Percentiles rank a stretch among this genome's conserved stretches.
These are phyloP conservation scores for Microdochium nivale DNA, from an alignment of 2,329 filamentous ascomycete species.

Conservation along the genomic window DNA sequence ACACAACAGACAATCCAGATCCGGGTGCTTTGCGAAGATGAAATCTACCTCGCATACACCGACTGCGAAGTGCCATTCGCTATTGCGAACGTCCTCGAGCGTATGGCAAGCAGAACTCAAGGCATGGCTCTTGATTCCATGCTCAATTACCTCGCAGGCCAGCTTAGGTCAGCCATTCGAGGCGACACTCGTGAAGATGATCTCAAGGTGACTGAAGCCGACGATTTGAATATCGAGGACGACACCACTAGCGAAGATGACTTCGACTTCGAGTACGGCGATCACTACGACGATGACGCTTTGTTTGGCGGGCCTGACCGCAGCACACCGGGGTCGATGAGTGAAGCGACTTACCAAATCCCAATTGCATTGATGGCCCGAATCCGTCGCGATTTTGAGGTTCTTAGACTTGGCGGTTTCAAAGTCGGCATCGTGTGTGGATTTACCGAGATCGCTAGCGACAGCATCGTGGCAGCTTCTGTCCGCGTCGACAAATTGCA, in stretches of 20 bases:
- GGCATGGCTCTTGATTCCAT: slow-evolving; percentile 13
- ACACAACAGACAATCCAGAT: slow-evolving; percentile 7
- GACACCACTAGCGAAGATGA: slow-evolving; percentile 9
- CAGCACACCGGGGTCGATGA: slow-evolving; percentile 4
- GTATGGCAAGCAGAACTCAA: slow-evolving; percentile 8
- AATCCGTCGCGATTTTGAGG: slow-evolving; percentile 53
- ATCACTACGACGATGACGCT: slow-evolving; percentile 22
- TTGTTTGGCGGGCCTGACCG: slow-evolving; percentile 18
- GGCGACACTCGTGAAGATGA: slow-evolving; percentile 25
- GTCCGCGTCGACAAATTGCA: slow-evolving; percentile 61
- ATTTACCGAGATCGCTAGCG: slow-evolving; percentile 27
- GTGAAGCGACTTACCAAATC: not conserved
- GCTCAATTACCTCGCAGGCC: slow-evolving; percentile 18
- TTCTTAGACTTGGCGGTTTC: slow-evolving; percentile 57
- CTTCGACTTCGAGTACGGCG: slow-evolving; percentile 19
- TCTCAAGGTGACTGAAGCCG: slow-evolving; percentile 11
- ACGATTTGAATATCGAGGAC: slow-evolving; percentile 7
- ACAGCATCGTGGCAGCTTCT: slow-evolving; percentile 55
- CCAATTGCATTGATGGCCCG: slow-evolving; percentile 13
- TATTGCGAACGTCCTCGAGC: slow-evolving; percentile 11
- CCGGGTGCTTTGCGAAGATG: slow-evolving; percentile 11
- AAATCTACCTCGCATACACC: slow-evolving; percentile 16
- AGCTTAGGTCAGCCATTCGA: slow-evolving; percentile 13
- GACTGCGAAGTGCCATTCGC: slow-evolving; percentile 9
- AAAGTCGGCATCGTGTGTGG: slow-evolving; percentile 55